These are phyloP conservation scores for Macroventuria anomochaeta DNA, from an alignment of 2,329 filamentous ascomycete species.

Conservation along the genomic window DNA sequence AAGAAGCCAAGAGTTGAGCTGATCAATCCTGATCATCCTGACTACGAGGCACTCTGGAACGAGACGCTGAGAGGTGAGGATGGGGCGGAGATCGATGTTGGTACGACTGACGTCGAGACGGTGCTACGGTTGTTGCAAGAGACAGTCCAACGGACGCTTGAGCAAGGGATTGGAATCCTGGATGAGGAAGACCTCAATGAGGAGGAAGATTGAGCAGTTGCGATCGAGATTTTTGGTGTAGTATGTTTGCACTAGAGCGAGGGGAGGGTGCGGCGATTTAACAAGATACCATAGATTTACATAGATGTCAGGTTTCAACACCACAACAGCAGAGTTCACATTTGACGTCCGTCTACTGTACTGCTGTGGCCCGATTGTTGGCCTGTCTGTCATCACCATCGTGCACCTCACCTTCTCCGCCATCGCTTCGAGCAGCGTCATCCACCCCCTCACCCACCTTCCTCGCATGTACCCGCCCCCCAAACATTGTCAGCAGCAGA, in stretches of 20 bases:
- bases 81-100: background rate
- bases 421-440: background rate
- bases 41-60: constrained; percentile 28
- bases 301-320: constrained; percentile 12
- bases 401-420: background rate
- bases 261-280: background rate
- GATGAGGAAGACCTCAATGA: constrained; percentile 9
- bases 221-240: background rate
- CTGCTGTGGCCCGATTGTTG: no score
- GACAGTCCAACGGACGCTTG: constrained; percentile 14
- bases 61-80: constrained; percentile 22
- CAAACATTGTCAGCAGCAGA: constrained; percentile 45
- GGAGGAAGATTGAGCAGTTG: background rate
- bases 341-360: no score
- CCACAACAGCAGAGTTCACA: background rate
- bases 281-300: constrained; percentile 12
- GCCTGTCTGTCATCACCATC: no score
- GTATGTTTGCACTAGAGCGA: background rate
- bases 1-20: constrained; percentile 24
- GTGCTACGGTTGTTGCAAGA: constrained; percentile 14
- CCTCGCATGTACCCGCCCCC: constrained; percentile 28
- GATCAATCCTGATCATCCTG: constrained; percentile 28
- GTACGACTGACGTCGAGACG: constrained; percentile 2
- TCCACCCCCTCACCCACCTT: background rate
- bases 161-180: constrained; percentile 14